A percentile compares a stretch with the other conserved stretches of the same genome.
Conservation (phyloP, 805 yeast species). For the Suhomyces pyralidae region DNA sequence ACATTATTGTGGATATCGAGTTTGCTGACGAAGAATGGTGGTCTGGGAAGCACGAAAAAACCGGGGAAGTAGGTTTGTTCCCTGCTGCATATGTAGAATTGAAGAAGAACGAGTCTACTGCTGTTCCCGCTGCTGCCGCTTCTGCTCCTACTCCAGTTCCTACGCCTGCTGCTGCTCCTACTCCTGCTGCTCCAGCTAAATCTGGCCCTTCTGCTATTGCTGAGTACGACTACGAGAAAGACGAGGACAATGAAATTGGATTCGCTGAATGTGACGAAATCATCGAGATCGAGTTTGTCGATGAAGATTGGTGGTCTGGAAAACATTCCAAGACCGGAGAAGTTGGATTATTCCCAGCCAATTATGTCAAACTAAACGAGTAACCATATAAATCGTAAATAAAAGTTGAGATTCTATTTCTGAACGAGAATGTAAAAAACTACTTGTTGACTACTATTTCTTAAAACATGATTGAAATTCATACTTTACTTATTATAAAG, state of each 20-base stretch:
- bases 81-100: conserved; percentile 53
- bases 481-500: too few relatives aligned
- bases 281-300: conserved; percentile 79
- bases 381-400: not conserved
- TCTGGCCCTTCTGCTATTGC: conserved; percentile 52
- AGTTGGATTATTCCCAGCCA: conserved; percentile 86
- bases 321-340: conserved; percentile 62
- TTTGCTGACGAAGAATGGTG: conserved; percentile 77
- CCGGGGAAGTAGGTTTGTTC: conserved; percentile 53
- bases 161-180: conserved; percentile 14
- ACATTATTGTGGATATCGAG: conserved; percentile 60
- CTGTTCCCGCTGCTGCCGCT: conserved; percentile 5
- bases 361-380: conserved; percentile 55
- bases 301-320: conserved; percentile 98
- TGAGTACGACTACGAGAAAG: conserved; percentile 79
- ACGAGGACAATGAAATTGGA: conserved; percentile 86
- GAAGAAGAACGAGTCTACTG: conserved; percentile 10
- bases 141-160: conserved; percentile 14
- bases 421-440: too few relatives aligned
- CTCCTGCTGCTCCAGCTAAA: conserved; percentile 4
- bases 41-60: conserved; percentile 40
- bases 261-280: conserved; percentile 84
- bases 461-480: too few relatives aligned
- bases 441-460: too few relatives aligned
- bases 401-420: not conserved